Conservation (phyloP, 768 basidiomycete species). For the Boletales sp. region DNA sequence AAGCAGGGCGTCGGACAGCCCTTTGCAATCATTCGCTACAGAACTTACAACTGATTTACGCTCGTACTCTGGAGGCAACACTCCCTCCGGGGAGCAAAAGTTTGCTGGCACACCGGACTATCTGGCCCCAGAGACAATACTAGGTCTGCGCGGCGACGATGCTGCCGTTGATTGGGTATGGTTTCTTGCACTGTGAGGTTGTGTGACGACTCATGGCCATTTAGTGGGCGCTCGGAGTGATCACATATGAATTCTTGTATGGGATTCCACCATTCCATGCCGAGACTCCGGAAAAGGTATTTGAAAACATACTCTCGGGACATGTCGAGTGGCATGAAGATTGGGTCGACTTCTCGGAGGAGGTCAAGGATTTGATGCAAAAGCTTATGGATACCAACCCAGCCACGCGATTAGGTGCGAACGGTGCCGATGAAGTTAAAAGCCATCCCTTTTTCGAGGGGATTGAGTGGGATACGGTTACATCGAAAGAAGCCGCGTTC, state of each 20-base stretch:
- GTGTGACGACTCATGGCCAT: slow-evolving; percentile 13
- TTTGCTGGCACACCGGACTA: slow-evolving; percentile 99
- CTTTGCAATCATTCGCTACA: slow-evolving; percentile 81
- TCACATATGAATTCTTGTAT: slow-evolving; percentile 97
- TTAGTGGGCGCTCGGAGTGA: slow-evolving; percentile 98
- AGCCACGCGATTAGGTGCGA: slow-evolving; percentile 71
- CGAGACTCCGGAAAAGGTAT: slow-evolving; percentile 94
- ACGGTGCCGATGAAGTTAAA: slow-evolving; percentile 92
- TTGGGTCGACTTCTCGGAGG: slow-evolving; percentile 79
- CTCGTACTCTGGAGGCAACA: slow-evolving; percentile 58
- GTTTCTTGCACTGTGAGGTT: slow-evolving; percentile 15
- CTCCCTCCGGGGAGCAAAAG: slow-evolving; percentile 83
- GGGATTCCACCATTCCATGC: slow-evolving; percentile 98
- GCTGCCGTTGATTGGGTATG: slow-evolving; percentile 95
- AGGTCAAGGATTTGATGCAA: slow-evolving; percentile 88
- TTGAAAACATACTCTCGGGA: slow-evolving; percentile 95
- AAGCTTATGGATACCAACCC: slow-evolving; percentile 82
- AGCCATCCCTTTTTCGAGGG: slow-evolving; percentile 84
- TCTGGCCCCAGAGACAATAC: slow-evolving; percentile 91
- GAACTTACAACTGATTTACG: slow-evolving; percentile 81
- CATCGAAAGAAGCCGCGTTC: slow-evolving; percentile 86
- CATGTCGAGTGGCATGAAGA: slow-evolving; percentile 96
- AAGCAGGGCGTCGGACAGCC: slow-evolving; percentile 63
- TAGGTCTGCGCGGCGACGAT: slow-evolving; percentile 93
- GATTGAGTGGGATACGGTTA: slow-evolving; percentile 92